A percentile compares a stretch with the other conserved stretches of the same genome.
Evolutionary conservation across 768 basidiomycete species (phyloP).

Genomic region (Hortiboletus flavorubellus): DNA sequence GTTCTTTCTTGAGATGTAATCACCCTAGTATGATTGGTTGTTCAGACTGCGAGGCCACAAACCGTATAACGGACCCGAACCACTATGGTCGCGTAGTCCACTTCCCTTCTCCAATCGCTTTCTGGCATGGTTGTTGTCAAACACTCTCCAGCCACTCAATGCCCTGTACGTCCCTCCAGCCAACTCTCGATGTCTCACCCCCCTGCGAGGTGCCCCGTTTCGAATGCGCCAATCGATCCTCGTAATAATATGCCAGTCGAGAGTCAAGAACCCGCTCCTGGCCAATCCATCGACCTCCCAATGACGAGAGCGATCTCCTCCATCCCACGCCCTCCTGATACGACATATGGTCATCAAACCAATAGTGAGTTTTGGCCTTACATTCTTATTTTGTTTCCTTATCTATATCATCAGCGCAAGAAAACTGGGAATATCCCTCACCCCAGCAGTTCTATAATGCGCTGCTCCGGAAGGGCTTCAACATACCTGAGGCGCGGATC

Average conservation of each 20-base stretch:
- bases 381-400: background rate
- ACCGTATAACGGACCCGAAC: background rate
- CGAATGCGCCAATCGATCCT: background rate
- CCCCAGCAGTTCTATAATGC: conserved; percentile 16
- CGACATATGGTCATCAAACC: conserved; percentile 9
- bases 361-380: background rate
- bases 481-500: conserved; percentile 2
- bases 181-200: background rate
- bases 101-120: background rate
- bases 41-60: background rate
- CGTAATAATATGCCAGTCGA: conserved; percentile 15
- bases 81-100: background rate
- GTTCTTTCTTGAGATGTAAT: background rate
- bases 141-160: background rate
- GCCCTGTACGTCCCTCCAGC: background rate
- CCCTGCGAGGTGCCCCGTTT: conserved; percentile 5
- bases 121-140: background rate
- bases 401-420: background rate
- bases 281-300: background rate
- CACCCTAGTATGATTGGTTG: background rate
- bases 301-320: conserved; percentile 1
- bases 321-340: conserved; percentile 9
- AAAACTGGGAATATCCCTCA: conserved; percentile 12
- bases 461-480: conserved; percentile 9
- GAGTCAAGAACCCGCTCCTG: conserved; percentile 2